A percentile compares a stretch with the other conserved stretches of the same genome.
phyloP scores from a whole-genome alignment of 179 eudicot genomes.

The Nepenthes alata region DNA sequence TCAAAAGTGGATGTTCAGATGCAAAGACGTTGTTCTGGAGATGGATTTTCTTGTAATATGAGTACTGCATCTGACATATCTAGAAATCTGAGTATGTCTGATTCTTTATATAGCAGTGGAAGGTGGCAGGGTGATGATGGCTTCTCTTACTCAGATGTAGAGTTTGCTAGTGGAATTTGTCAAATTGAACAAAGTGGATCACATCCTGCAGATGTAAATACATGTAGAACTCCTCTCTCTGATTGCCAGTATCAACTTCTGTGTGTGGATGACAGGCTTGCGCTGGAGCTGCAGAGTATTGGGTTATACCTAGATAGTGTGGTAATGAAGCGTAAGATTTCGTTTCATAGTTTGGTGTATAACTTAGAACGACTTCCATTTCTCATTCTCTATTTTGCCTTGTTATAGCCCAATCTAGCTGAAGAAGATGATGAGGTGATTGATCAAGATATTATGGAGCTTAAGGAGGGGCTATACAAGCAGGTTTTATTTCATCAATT shows the following conservation, averaged over 20 bases:
- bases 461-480: slow-evolving; percentile 26
- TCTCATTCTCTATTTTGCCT: slow-evolving; percentile 2
- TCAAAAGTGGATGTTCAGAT: slow-evolving; percentile 32
- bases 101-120: slow-evolving; percentile 45
- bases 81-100: slow-evolving; percentile 36
- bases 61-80: slow-evolving; percentile 36
- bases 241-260: slow-evolving; percentile 60
- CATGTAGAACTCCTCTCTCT: slow-evolving; percentile 26
- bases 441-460: slow-evolving; percentile 30
- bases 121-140: slow-evolving; percentile 49
- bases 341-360: not conserved
- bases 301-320: slow-evolving; percentile 57
- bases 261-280: slow-evolving; percentile 56
- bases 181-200: slow-evolving; percentile 35
- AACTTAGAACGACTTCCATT: slow-evolving; percentile 1
- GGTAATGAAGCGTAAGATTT: slow-evolving; percentile 26
- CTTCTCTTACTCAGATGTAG: slow-evolving; percentile 52
- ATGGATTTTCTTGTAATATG: slow-evolving; percentile 57
- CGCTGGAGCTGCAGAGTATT: slow-evolving; percentile 81
- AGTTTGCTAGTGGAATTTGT: slow-evolving; percentile 40
- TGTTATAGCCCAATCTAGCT: slow-evolving; percentile 36
- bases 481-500: slow-evolving; percentile 21
- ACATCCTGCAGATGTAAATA: slow-evolving; percentile 25
- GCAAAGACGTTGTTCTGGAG: slow-evolving; percentile 27
- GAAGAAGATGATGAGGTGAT: slow-evolving; percentile 35